A percentile compares a stretch with the other conserved stretches of the same genome.
phyloP scores from a whole-genome alignment of 371 early-diverging fungal species.

The Mucor saturninus region DNA sequence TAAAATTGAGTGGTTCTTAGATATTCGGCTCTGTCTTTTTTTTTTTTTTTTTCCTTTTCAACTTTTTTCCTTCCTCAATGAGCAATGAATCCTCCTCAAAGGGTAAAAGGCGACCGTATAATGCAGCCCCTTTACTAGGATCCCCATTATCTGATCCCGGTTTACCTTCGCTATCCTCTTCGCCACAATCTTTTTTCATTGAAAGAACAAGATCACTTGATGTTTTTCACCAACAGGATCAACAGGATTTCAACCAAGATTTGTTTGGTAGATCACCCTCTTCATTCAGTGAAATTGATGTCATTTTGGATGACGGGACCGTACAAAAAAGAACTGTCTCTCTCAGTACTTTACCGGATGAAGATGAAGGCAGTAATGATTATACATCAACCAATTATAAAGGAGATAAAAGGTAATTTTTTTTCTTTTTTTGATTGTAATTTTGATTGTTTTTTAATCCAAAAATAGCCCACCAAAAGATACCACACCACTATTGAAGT shows the following conservation, averaged over 20 bases:
- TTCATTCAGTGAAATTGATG: slow-evolving; percentile 26
- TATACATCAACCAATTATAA: neutral
- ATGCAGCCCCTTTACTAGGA: slow-evolving; percentile 21
- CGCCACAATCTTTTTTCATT: slow-evolving; percentile 24
- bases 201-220: slow-evolving; percentile 27
- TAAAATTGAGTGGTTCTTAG: no score
- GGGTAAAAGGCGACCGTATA: slow-evolving; percentile 20
- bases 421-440: neutral
- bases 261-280: slow-evolving; percentile 12
- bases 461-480: slow-evolving; percentile 7
- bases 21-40: no score
- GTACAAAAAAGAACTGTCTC: slow-evolving; percentile 32
- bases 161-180: slow-evolving; percentile 23
- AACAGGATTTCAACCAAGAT: neutral
- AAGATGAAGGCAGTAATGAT: neutral
- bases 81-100: no score
- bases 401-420: neutral
- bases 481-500: slow-evolving; percentile 30
- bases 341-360: slow-evolving; percentile 33
- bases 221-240: neutral
- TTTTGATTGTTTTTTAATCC: neutral
- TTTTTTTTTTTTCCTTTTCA: no score
- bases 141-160: slow-evolving; percentile 28
- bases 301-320: slow-evolving; percentile 39
- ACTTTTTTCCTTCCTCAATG: neutral